Evolutionary conservation across 352 stramenopile genomes (phyloP).

Genomic region (Globisporangium mamillatum): DNA sequence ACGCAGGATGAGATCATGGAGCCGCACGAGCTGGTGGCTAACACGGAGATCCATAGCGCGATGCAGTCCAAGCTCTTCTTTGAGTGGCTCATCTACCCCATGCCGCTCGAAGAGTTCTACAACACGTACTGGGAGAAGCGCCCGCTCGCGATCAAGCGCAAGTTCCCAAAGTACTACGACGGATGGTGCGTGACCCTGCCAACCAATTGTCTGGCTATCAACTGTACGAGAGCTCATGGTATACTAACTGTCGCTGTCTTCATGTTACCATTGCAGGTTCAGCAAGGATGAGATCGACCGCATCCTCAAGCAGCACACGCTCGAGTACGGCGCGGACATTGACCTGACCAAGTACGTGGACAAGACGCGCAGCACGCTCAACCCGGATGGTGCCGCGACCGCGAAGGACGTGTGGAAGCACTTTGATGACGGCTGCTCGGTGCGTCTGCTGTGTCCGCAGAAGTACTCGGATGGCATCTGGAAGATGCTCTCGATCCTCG

Average conservation of each 20-base stretch:
- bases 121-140: constrained; percentile 92
- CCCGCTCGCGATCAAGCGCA: constrained; percentile 83
- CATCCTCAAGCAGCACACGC: constrained; percentile 71
- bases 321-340: constrained; percentile 79
- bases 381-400: constrained; percentile 51
- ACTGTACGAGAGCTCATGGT: background rate
- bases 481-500: constrained; percentile 91
- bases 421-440: constrained; percentile 84
- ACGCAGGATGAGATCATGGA: constrained; percentile 51
- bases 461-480: constrained; percentile 87
- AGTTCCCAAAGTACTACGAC: constrained; percentile 69
- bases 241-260: background rate
- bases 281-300: constrained; percentile 67
- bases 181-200: constrained; percentile 39
- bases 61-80: constrained; percentile 73
- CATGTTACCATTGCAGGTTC: constrained; percentile 29
- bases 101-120: constrained; percentile 90
- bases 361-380: constrained; percentile 66
- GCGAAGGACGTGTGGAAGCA: constrained; percentile 76
- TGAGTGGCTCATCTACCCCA: constrained; percentile 84
- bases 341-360: constrained; percentile 89
- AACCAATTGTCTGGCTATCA: background rate
- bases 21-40: constrained; percentile 48
- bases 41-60: constrained; percentile 62
- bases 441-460: constrained; percentile 93